Percentiles rank a stretch among this genome's conserved stretches.
These are phyloP conservation scores for Chalciporus pseudorubinellus DNA, from an alignment of 768 basidiomycete genomes.

Conservation along the genomic window DNA sequence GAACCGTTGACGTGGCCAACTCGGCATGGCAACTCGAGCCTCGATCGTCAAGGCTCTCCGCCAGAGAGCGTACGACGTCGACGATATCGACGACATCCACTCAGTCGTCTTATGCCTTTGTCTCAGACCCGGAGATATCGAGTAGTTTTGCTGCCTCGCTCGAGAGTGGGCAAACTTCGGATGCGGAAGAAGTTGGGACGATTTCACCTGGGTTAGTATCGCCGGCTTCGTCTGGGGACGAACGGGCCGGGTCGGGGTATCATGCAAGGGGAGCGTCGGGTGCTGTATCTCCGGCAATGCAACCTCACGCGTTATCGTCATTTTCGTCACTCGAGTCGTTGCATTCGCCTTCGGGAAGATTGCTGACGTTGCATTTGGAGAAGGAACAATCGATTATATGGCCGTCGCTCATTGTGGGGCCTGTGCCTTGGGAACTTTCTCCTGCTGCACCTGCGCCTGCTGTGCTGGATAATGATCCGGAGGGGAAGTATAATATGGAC, in stretches of 20 bases:
- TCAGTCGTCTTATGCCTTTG: conserved; percentile 76
- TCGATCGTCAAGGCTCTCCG: conserved; percentile 46
- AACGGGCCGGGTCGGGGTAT: conserved; percentile 30
- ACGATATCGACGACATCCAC: conserved; percentile 73
- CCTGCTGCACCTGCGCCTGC: conserved; percentile 50
- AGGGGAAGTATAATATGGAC: conserved; percentile 81
- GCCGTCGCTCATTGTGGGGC: conserved; percentile 75
- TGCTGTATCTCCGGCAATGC: conserved; percentile 55
- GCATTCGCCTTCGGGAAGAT: conserved; percentile 56
- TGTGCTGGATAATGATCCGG: conserved; percentile 47
- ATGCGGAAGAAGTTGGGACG: conserved; percentile 58
- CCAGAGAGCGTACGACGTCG: conserved; percentile 72
- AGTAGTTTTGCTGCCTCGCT: conserved; percentile 83
- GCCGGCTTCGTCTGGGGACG: conserved; percentile 59
- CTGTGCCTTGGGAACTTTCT: conserved; percentile 61
- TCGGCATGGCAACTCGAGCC: conserved; percentile 83
- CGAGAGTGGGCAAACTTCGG: conserved; percentile 70
- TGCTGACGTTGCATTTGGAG: conserved; percentile 77
- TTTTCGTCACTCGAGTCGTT: conserved; percentile 77
- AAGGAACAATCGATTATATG: conserved; percentile 79
- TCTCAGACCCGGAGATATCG: conserved; percentile 83
- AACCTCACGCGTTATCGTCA: conserved; percentile 60
- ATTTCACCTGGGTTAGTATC: conserved; percentile 63
- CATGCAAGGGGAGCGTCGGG: conserved; percentile 41
- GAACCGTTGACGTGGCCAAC: conserved; percentile 58